Evolutionary conservation across 176 grass and related monocot species (phyloP), one percentile per base, ranked within the genome.

Genomic region (Carex pumila): DNA sequence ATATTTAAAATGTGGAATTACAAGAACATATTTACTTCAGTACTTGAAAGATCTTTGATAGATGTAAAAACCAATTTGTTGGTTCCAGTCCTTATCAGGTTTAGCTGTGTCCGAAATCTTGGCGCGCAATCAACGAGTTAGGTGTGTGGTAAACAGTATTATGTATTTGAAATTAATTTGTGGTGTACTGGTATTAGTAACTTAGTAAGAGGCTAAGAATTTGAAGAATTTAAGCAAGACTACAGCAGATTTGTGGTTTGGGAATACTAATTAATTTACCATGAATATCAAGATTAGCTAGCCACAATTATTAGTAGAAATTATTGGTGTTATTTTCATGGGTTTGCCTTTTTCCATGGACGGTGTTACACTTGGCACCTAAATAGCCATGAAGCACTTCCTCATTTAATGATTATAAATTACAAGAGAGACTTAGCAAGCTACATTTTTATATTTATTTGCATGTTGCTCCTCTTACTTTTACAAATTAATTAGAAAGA

Each of bases 271-370:
- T 56, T 39, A 6, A 30, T 56, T 31, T 32, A 55, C 2, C 12
- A 77, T 77, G 49, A 54, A 52, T 77, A 6, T 32, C 4, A 34
- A 29, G 31, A 77, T 54, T 17, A 77, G 50, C 25, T 25, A 25
- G n/a, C 73, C 73, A 77, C 73, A 77, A 32, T 77, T 54, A 17
- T 77, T 31, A 32, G 25, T 25, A 55, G 12, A 30, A 4, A 31
- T 56, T 17, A 77, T 77, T 77, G 73, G 3, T 55, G 19, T 77
- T 34, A 50, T 32, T 77, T 76, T 34, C 73, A 77, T 56, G 73
- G 50, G 0, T 53, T 77, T 77, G 49, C 12, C 19, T 2, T 76
- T 74, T 56, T 34, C 73, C 47, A 56, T 17, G 25, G 25, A 55
- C 50, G 25, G 49, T 13, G 50, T 55, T 32, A 56, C 50, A 18